phyloP scores from a whole-genome alignment of 164 flowering plant species.

The Akebia trifoliata region DNA sequence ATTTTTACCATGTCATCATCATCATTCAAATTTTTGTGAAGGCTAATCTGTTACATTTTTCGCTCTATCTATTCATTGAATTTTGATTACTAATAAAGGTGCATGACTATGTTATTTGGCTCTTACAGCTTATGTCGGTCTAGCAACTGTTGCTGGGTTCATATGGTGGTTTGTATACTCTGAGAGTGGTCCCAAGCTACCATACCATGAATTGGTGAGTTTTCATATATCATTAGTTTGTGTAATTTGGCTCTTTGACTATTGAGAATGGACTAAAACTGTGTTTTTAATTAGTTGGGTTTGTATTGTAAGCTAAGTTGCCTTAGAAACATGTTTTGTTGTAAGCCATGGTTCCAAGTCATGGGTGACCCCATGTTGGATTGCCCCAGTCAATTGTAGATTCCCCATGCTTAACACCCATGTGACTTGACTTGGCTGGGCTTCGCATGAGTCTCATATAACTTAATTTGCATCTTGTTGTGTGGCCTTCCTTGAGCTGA shows the following conservation, averaged over 20 bases:
- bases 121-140: constrained; percentile 92
- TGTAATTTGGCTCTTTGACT: not conserved
- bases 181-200: constrained; percentile 75
- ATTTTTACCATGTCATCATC: not conserved
- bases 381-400: no score
- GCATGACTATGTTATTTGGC: constrained; percentile 2
- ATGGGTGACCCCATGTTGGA: no score
- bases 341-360: no score
- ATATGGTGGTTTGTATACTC: constrained; percentile 97
- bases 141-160: constrained; percentile 94
- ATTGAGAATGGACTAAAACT: not conserved
- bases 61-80: not conserved
- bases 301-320: no score
- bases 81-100: no score
- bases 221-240: not conserved
- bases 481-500: no score
- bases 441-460: no score
- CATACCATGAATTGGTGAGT: constrained; percentile 81
- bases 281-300: no score
- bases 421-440: no score
- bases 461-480: no score
- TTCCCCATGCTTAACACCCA: no score
- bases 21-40: not conserved
- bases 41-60: not conserved
- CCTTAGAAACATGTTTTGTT: no score